Conservation (phyloP, 164 flowering plant species). For the Platanus orientalis region DNA sequence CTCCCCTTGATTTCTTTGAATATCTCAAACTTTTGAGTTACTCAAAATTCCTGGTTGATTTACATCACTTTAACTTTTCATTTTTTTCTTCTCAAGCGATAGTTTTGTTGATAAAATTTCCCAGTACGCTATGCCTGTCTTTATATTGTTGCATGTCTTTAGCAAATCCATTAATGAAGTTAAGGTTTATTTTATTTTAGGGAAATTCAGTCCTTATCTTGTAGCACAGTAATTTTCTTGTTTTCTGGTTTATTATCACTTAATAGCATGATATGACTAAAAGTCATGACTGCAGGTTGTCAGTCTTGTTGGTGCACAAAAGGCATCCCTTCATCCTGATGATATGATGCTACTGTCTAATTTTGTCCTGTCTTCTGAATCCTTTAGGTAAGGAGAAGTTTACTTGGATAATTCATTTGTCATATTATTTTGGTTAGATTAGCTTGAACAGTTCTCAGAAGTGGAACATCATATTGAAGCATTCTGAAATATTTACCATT, state of each 20-base stretch:
- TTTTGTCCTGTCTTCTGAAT: conserved; percentile 90
- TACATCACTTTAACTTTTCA: too few relatives aligned
- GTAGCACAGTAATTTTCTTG: neutral
- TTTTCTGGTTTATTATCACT: neutral
- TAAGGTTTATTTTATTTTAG: too few relatives aligned
- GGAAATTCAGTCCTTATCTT: neutral
- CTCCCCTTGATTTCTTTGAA: too few relatives aligned
- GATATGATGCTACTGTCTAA: conserved; percentile 93
- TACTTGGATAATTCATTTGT: conserved; percentile 1
- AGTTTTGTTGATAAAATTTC: too few relatives aligned
- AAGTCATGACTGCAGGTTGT: conserved; percentile 58
- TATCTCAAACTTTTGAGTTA: too few relatives aligned
- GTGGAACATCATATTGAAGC: neutral
- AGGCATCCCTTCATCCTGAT: conserved; percentile 98
- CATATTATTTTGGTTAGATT: conserved; percentile 1
- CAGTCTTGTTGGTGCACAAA: conserved; percentile 97
- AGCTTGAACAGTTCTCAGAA: neutral
- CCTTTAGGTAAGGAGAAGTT: conserved; percentile 63
- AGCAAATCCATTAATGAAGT: too few relatives aligned
- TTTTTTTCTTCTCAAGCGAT: too few relatives aligned
- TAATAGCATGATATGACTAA: conserved; percentile 14
- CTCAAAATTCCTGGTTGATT: too few relatives aligned
- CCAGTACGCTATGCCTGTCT: too few relatives aligned
- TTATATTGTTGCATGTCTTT: too few relatives aligned
- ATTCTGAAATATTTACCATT: too few relatives aligned